phyloP scores from a whole-genome alignment of 192 early-diverging fungal species.

The Backusella tuberculispora region DNA sequence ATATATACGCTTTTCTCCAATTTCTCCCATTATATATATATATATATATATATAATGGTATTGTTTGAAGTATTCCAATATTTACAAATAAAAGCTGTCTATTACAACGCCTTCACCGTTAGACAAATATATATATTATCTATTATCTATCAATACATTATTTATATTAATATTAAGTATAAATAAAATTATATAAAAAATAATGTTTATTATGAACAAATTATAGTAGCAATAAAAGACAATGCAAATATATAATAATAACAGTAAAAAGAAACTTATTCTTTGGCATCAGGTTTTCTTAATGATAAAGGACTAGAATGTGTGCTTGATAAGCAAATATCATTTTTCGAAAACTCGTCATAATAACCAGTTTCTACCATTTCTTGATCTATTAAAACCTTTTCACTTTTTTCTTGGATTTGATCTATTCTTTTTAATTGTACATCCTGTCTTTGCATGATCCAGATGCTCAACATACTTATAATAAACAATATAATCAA shows the following conservation, averaged over 20 bases:
- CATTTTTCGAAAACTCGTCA: not conserved
- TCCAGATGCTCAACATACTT: not conserved
- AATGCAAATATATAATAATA: not conserved
- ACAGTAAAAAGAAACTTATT: not conserved
- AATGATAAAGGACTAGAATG: not conserved
- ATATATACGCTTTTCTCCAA: no score
- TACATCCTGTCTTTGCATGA: not conserved
- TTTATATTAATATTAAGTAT: no score
- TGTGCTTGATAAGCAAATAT: not conserved
- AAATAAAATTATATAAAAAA: not conserved
- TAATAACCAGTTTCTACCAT: not conserved
- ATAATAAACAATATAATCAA: conserved; percentile 25
- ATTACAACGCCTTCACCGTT: no score
- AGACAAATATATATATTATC: no score
- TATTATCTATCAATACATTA: no score
- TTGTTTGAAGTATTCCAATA: no score
- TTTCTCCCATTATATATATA: no score
- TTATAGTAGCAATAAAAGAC: not conserved
- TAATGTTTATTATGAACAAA: not conserved
- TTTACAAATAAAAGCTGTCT: no score
- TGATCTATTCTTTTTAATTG: not conserved
- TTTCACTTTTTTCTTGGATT: conserved; percentile 2
- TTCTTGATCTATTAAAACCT: not conserved
- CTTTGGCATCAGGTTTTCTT: conserved; percentile 1
- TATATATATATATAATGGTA: no score